Evolutionary conservation across 2,329 filamentous ascomycete species (phyloP).

Genomic region (Fusarium fracticaudum): DNA sequence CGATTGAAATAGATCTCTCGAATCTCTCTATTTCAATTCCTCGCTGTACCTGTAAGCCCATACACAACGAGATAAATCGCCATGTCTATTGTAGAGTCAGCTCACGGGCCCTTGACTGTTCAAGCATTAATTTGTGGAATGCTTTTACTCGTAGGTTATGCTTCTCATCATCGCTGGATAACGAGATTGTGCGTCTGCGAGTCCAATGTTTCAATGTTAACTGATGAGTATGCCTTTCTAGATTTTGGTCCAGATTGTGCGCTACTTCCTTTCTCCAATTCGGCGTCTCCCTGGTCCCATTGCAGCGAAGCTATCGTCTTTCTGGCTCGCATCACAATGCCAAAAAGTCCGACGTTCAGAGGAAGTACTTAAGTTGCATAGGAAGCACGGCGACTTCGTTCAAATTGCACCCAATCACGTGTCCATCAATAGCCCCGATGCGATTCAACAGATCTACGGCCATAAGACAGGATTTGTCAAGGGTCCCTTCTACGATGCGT

Average conservation of each 20-base stretch:
- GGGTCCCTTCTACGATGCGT: neutral
- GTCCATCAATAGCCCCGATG: neutral
- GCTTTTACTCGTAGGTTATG: neutral
- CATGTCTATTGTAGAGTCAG: neutral
- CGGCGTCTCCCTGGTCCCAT: neutral
- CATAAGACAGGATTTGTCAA: neutral
- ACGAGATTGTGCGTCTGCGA: neutral
- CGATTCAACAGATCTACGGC: neutral
- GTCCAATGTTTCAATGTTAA: too few relatives aligned
- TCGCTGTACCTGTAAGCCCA: neutral
- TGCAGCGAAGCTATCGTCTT: neutral
- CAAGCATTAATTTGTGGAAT: neutral
- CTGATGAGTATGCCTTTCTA: neutral
- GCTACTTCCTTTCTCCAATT: neutral
- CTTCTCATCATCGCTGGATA: rapidly evolving
- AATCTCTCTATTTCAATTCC: too few relatives aligned
- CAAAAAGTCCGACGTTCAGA: neutral
- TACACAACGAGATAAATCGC: neutral
- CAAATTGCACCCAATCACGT: neutral
- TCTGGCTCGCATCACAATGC: neutral
- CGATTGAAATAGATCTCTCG: neutral
- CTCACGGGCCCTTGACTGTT: too few relatives aligned
- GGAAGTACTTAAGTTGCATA: neutral
- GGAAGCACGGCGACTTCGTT: neutral
- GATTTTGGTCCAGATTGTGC: neutral